Evolutionary conservation across 1,284 basidiomycete genomes (phyloP), one percentile per base, ranked within the genome.

Genomic region (Salmacisia buchloeana): DNA sequence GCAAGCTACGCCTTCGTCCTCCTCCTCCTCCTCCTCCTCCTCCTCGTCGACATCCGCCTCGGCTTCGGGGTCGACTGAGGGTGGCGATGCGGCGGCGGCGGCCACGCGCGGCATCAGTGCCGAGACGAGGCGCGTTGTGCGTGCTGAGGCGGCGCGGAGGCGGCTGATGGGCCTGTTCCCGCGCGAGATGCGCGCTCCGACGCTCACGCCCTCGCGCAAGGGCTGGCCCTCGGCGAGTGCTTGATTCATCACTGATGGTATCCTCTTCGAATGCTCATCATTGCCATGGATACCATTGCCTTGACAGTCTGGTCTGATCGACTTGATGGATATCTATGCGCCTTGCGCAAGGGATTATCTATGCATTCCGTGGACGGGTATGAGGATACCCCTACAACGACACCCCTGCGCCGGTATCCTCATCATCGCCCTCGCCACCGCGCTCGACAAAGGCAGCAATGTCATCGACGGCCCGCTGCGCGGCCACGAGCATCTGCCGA

Each of bases 91-190:
- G 13, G 63, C 69, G 61, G 64, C 72, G 33, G 57, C 74, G 54
- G 35, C 64, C 39, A 74, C 73, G 66, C 59, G 71, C 60, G 58
- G 31, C 2, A 21, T 34, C 38, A 36, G 72, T 60, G 33, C 67
- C 59, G 70, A 41, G 63, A 65, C 63, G 62, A 74, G 63, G 69
- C 10, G 49, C 29, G 34, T 29, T 29, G 49, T 54, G 15, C 49
- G 49, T 6, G 49, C 49, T n/a, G 49, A 54, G 29, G 27, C 29
- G 10, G 49, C 58, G 62, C n/a, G 62, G 21, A 65, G 69, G 36
- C 65, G 77, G 46, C 68, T 79, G 45, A 60, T 69, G 36, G 74
- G 76, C 2, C 58, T 79, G 29, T 75, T 79, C 65, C 77, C 77
- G 13, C 65, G 76, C 13, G 77, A 79, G 69, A 66, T 74, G 64